Conservation (phyloP, 176 grass and related monocot genomes). For the Sorghum bicolor region DNA sequence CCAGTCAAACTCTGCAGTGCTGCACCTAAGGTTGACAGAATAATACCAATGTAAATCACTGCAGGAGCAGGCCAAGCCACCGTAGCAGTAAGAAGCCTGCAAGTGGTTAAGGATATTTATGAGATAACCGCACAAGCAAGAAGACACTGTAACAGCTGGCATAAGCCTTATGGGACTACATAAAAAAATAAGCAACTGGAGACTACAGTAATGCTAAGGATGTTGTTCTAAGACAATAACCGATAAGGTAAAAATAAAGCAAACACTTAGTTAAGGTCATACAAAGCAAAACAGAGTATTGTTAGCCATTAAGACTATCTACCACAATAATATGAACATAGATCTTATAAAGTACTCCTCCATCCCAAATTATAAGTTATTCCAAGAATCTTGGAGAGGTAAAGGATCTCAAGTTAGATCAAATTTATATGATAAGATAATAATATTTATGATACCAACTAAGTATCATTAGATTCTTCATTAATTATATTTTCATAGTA, state of each 20-base stretch:
- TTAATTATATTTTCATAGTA: no score
- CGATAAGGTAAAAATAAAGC: conserved; percentile 8
- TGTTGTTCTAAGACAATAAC: neutral
- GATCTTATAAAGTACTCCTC: neutral
- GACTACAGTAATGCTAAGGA: neutral
- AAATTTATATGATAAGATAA: no score
- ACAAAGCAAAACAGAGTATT: neutral
- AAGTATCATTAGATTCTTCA: no score
- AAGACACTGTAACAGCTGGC: neutral
- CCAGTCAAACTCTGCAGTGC: conserved; percentile 93
- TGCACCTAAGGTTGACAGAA: conserved; percentile 97
- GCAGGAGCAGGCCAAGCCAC: conserved; percentile 92
- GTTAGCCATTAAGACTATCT: neutral
- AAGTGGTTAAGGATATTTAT: conserved; percentile 25
- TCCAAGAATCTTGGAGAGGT: no score
- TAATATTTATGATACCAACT: no score
- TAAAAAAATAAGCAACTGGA: neutral
- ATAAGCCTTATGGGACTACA: neutral
- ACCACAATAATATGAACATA: neutral
- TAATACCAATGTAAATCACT: conserved; percentile 93
- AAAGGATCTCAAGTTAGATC: no score
- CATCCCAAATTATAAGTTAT: no score
- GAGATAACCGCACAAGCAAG: conserved; percentile 19
- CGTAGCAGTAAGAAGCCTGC: conserved; percentile 92
- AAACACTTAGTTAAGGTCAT: neutral